Evolutionary conservation across 169 alveolate species (phyloP).

Genomic region (Plasmodium relictum): DNA sequence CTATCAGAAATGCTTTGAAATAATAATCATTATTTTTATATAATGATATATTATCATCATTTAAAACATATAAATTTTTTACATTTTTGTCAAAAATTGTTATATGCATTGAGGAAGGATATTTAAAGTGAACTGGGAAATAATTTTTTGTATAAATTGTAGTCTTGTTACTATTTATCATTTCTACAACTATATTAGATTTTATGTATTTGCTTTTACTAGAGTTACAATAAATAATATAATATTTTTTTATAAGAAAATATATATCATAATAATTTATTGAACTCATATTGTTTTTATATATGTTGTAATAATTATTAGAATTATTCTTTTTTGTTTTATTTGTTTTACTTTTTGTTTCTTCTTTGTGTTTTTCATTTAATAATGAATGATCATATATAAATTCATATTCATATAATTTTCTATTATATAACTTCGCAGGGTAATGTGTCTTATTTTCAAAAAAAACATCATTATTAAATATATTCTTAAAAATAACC

Average conservation of each 20-base stretch:
- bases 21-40: slow-evolving; percentile 41
- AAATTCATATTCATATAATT: slow-evolving; percentile 45
- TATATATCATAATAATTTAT: slow-evolving; percentile 19
- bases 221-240: slow-evolving; percentile 7
- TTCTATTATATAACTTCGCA: slow-evolving; percentile 50
- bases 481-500: slow-evolving; percentile 1
- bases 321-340: neutral
- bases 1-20: slow-evolving; percentile 53
- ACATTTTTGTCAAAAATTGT: slow-evolving; percentile 32
- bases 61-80: slow-evolving; percentile 7
- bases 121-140: slow-evolving; percentile 60
- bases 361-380: neutral
- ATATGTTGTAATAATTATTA: neutral
- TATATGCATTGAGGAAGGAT: slow-evolving; percentile 64
- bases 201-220: slow-evolving; percentile 1
- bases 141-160: slow-evolving; percentile 14
- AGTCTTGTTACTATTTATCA: slow-evolving; percentile 5
- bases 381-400: neutral
- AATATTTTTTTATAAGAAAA: slow-evolving; percentile 21
- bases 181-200: slow-evolving; percentile 24
- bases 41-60: slow-evolving; percentile 1
- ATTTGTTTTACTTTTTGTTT: neutral
- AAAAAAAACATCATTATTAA: neutral
- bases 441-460: neutral
- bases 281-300: neutral